Percentiles rank a stretch among this genome's conserved stretches.
Evolutionary conservation across 139 green algal genomes (phyloP).

Genomic region (Chlorella sp.): DNA sequence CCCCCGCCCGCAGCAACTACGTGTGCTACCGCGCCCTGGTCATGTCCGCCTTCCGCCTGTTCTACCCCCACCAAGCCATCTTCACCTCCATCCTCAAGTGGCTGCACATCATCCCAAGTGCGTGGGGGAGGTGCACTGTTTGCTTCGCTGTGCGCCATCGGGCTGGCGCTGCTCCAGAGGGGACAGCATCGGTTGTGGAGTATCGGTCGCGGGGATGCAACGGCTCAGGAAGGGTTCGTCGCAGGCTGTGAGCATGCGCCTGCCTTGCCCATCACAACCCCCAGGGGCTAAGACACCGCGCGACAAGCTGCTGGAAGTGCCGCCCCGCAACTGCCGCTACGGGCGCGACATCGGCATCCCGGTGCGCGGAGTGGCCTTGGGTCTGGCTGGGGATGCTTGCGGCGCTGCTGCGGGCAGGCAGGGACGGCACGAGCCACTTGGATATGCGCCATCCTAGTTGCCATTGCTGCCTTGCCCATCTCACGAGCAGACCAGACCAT

Average conservation of each 20-base stretch:
- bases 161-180: too few species aligned
- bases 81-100: conserved; percentile 29
- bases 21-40: conserved; percentile 40
- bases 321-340: conserved; percentile 50
- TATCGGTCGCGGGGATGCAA: too few species aligned
- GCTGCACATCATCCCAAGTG: conserved; percentile 35
- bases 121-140: too few species aligned
- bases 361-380: conserved; percentile 14
- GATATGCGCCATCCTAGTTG: too few species aligned
- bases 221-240: too few species aligned
- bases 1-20: conserved; percentile 20
- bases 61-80: conserved; percentile 53
- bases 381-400: too few species aligned
- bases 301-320: conserved; percentile 49
- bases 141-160: too few species aligned
- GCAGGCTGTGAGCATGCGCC: too few species aligned
- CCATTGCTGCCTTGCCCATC: neutral
- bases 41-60: conserved; percentile 50
- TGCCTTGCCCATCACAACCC: too few species aligned
- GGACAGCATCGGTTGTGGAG: too few species aligned
- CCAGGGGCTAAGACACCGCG: conserved; percentile 46
- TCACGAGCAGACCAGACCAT: neutral
- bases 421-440: too few species aligned
- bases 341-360: conserved; percentile 58
- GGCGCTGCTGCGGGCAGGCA: too few species aligned